Conservation (phyloP, 176 grass and related monocot species). For the Oryza coarctata region DNA sequence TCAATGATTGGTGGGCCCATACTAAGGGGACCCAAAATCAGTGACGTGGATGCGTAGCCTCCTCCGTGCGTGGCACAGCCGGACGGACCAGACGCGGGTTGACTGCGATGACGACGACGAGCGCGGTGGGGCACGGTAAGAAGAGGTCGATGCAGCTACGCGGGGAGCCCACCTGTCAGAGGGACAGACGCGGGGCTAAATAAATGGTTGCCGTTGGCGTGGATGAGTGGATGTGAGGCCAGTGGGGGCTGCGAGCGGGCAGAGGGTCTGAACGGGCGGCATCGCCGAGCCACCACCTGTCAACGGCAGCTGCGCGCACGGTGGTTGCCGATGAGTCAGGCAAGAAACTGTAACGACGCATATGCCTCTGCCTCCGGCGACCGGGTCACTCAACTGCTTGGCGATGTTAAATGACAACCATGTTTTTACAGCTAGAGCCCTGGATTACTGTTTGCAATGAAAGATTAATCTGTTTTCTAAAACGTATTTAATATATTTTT, state of each 20-base stretch:
- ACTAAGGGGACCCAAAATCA: fast-evolving
- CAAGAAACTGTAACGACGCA: not conserved
- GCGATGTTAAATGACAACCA: not conserved
- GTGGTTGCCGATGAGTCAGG: constrained; percentile 29
- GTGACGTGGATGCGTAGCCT: not conserved
- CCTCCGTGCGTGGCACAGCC: not conserved
- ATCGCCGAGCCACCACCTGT: not conserved
- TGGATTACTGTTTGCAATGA: not conserved
- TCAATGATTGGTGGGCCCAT: constrained; percentile 29
- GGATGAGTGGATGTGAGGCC: constrained; percentile 36
- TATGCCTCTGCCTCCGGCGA: not conserved
- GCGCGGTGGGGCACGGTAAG: constrained; percentile 13
- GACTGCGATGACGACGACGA: constrained; percentile 45
- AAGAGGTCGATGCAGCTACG: not conserved
- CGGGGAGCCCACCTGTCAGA: not conserved
- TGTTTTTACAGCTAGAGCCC: not conserved
- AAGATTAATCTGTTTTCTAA: not conserved
- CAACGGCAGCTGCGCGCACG: constrained; percentile 25
- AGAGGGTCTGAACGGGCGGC: constrained; percentile 20
- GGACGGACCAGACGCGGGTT: constrained; percentile 34
- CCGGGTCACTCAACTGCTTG: not conserved
- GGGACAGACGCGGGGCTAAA: not conserved
- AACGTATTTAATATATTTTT: no score
- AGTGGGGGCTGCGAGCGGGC: not conserved
- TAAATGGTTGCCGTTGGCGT: constrained; percentile 36